Base-by-base conservation (phyloP, 768 basidiomycete genomes). In the Lentinus tigrinus region DNA sequence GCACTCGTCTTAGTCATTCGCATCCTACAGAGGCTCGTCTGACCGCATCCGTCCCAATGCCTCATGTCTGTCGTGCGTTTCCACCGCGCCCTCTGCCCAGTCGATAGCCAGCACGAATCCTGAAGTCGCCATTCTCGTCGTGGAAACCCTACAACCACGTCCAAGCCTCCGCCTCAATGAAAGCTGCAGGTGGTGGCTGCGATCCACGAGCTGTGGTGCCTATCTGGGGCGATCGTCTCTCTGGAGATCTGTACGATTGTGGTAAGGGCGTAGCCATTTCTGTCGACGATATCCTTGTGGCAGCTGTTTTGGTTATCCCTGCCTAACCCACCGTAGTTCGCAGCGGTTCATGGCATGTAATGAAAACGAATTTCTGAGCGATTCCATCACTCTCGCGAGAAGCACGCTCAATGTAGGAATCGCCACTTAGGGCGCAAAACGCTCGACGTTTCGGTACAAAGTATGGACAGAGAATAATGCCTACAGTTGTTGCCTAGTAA, bases 401-500 rank as follows among this genome's bases (percentile, higher is more conserved):
- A 38, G 28, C n/a, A 26, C 17, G 24, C 24, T 23, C 21, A 26
- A 52, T n/a, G 26, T 39, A 24, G 27, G 23, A 52, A 54, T 21
- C 31, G 50, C 54, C 53, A 24, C 59, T 43, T 36, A 28, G 42
- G 54, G 44, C 53, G 49, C 49, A 60, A 46, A 56, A 61, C 60
- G 60, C 44, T 56, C 55, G 60, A 61, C 55, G 60, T 61, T 54
- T 47, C 42, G 26, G 28, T n/a, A 37, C 21, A 28, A 48, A 34
- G 47, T 56, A 61, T 61, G 54, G 31, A 61, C 60, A 61, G 52
- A 51, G 60, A 40, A 52, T 61, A 54, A 43, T 31, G 49, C 47
- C 51, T 61, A 61, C 60, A 61, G 49, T 34, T 55, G 55, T 21
- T 42, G 26, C 31, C 31, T 31, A 31, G 31, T 31, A 31, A 38